Conservation (phyloP, 768 basidiomycete genomes). For the Pisolithus sp. region DNA sequence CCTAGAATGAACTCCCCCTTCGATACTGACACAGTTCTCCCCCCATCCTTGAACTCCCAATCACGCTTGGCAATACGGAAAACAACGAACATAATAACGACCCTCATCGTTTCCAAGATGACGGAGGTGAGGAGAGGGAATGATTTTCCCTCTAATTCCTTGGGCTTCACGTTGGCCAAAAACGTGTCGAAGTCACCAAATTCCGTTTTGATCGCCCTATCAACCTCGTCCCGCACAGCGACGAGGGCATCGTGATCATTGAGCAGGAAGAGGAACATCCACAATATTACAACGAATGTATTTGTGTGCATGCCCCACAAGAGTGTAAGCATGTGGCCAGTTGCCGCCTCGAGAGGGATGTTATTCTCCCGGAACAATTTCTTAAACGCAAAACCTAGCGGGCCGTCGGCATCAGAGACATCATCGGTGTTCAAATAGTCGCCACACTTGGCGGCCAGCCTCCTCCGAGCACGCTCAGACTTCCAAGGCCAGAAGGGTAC, state of each 20-base stretch:
- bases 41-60: constrained; percentile 10
- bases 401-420: constrained; percentile 1
- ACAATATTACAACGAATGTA: constrained; percentile 11
- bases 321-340: constrained; percentile 16
- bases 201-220: too few species aligned
- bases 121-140: too few species aligned
- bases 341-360: constrained; percentile 12
- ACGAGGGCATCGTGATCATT: constrained; percentile 36
- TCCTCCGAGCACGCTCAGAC: too few species aligned
- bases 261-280: constrained; percentile 28
- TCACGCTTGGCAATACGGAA: constrained; percentile 12
- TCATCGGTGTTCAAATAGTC: too few species aligned
- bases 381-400: constrained; percentile 11
- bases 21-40: background rate
- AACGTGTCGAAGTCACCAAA: too few species aligned
- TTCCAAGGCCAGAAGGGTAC: too few species aligned
- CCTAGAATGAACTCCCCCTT: background rate
- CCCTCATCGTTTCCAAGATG: constrained; percentile 22
- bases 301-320: constrained; percentile 21
- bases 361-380: constrained; percentile 13
- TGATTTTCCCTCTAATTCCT: too few species aligned
- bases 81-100: constrained; percentile 13
- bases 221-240: too few species aligned
- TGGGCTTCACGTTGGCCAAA: too few species aligned
- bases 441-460: too few species aligned